Evolutionary conservation across 257 asterid species (phyloP), one percentile per base, ranked within the genome.

Genomic region (Nicotiana obtusifolia): DNA sequence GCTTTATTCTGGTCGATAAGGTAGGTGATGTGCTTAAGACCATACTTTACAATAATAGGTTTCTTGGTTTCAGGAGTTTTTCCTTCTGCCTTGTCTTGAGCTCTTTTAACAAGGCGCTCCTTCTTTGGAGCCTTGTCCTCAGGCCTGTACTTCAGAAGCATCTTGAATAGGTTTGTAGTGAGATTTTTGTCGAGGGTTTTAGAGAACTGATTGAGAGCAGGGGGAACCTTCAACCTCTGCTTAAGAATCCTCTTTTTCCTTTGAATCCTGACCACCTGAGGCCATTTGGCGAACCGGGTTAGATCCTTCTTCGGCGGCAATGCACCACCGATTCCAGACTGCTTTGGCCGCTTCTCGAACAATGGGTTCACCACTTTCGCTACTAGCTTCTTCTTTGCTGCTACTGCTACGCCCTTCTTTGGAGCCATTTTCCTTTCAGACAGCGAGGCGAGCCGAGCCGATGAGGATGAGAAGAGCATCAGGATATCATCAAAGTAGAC

Each of bases 1-100:
- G 89, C 89, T 75, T 87, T 87, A 79, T 87, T 87, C 87, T 87
- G 89, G 83, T 87, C 89, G 14, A 87, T 61, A 13, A 87, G 89
- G 10, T 87, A 84, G 1, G 89, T 84, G 15, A 87, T 84, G 59
- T 87, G 89, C 85, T 84, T 87, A 68, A 87, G 66, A 57, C 89
- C 89, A 67, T 82, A 87, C 52, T 87, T 87, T 61, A 87, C 89
- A 37, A 87, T 84, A 76, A 87, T 84, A 5, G 89, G 89, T 76
- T 87, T 87, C 83, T 87, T 87, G 64, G 64, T 59, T 24, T 81
- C 84, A 22, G 80, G 10, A 8, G 84, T 75, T 59, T 81, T 81
- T 7, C 80, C 84, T 37, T 71, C 84, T 3, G 81, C 80, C 59
- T 81, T 81, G 2, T 75, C 84, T 57, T 81, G 84, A 59, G 80